Conservation (phyloP, 495 filamentous ascomycete genomes). For the Penicillium cinerascens region DNA sequence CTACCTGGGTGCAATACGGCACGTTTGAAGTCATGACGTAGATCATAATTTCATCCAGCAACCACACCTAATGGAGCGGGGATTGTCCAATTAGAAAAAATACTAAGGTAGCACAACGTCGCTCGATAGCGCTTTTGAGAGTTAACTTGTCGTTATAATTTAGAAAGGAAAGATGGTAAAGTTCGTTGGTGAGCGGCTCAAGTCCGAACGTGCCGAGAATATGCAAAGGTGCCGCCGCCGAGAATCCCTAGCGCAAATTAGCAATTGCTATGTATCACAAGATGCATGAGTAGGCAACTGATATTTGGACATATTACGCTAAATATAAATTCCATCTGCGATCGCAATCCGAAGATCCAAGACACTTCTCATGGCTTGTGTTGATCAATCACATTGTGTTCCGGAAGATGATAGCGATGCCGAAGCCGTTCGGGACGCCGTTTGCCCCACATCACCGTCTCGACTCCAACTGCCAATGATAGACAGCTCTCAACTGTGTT, state of each 20-base stretch:
- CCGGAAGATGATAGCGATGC: not conserved
- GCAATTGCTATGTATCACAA: no score
- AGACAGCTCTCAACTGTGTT: no score
- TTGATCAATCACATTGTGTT: not conserved
- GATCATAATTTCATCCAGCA: not conserved
- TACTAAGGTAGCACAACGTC: not conserved
- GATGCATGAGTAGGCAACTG: no score
- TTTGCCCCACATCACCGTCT: not conserved
- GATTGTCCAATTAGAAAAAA: not conserved
- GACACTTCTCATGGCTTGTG: no score
- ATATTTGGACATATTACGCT: no score
- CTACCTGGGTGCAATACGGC: not conserved
- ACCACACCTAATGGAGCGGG: not conserved
- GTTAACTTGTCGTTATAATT: not conserved
- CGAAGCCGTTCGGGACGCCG: conserved; percentile 2
- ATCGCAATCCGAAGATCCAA: no score
- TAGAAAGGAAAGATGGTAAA: not conserved
- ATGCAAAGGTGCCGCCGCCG: no score
- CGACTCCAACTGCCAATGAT: not conserved
- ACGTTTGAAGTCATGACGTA: not conserved
- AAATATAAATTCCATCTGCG: no score
- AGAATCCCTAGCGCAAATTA: no score
- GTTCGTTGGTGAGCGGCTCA: no score
- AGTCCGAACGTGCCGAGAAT: no score
- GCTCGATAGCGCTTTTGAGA: not conserved